Base-by-base conservation (phyloP, 371 early-diverging fungal genomes). In the Mortierella sp. region DNA sequence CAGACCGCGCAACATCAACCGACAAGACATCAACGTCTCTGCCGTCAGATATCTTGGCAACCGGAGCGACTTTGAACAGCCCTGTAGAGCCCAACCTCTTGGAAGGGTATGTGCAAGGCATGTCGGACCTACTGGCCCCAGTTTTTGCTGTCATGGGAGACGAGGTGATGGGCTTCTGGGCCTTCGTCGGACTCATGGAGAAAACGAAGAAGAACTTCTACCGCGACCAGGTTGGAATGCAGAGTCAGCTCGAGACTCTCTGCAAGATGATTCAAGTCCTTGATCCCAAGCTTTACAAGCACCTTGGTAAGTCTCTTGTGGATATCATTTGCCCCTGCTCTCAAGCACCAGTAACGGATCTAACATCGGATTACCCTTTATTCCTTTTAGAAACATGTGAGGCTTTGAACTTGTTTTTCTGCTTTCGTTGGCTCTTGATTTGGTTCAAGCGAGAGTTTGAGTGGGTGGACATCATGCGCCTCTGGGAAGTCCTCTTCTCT, bases 401-500 rank as follows among this genome's bases (percentile, higher is more conserved):
- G 41, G 93, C 96, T 0, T 88, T 92, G 65, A 96, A 98, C 83
- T 89, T 98, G 79, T 98, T 98, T 83, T 96, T 94, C 88, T 97
- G 97, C 84, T 99, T 97, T 90, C 95, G 98, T 5, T 99, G 98
- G 98, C 87, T 99, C n/a, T 83, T 99, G 63, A 94, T 99, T 24
- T 95, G 96, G 92, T 99, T 97, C 88, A 99, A 99, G 87, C 93
- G 99, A 49, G 99, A 99, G 88, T 97, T 98, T 80, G 91, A 92
- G 73, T 97, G 96, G 92, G 93, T 95, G 21, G 95, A 97, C 75
- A 91, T 95, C 32, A 91, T 94, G 88, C 81, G 91, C 54, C 79
- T 98, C 41, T 98, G 98, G 99, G 98, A 98, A 88, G 94, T 95
- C 12, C 87, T 97, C 21, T 98, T 98, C 96, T 93, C 97, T 3